Percentiles rank a stretch among this genome's conserved stretches.
These are phyloP conservation scores for Ceratobasidium sp. DNA, from an alignment of 1,284 basidiomycete genomes.

Conservation along the genomic window DNA sequence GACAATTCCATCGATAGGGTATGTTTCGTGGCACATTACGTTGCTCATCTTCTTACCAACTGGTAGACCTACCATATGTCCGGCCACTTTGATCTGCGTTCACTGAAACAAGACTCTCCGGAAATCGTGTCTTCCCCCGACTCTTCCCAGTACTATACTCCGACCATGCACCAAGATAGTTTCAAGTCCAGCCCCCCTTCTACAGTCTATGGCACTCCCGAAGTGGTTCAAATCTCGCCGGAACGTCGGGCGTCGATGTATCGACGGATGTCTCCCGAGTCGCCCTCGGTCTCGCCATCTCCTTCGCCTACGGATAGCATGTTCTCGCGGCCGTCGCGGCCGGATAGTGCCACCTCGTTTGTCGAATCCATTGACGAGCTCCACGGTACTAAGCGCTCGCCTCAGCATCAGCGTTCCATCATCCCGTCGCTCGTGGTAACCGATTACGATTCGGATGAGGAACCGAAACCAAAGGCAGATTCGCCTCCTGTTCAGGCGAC, in stretches of 20 bases:
- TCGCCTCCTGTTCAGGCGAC: constrained; percentile 19
- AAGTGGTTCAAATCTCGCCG: constrained; percentile 16
- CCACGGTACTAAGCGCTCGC: constrained; percentile 32
- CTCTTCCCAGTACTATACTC: constrained; percentile 32
- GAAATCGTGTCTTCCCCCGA: constrained; percentile 37
- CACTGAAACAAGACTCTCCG: constrained; percentile 30
- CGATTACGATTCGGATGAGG: constrained; percentile 35
- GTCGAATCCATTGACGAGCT: constrained; percentile 21
- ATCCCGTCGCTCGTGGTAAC: constrained; percentile 36
- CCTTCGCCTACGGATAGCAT: constrained; percentile 39
- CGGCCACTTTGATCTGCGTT: constrained; percentile 35
- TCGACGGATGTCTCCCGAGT: constrained; percentile 21
- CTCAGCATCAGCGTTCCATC: constrained; percentile 29
- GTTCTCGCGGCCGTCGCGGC: constrained; percentile 38
- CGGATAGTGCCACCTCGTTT: constrained; percentile 35
- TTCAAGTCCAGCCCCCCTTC: constrained; percentile 27
- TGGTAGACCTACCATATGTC: constrained; percentile 38
- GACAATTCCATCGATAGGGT: constrained; percentile 31
- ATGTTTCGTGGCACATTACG: constrained; percentile 26
- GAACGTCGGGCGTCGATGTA: constrained; percentile 33
- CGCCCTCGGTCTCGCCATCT: constrained; percentile 26
- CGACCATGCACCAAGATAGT: constrained; percentile 25
- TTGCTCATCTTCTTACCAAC: constrained; percentile 28
- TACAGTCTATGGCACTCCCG: constrained; percentile 29
- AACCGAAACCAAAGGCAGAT: constrained; percentile 20